A percentile compares a stretch with the other conserved stretches of the same genome.
phyloP scores from a whole-genome alignment of 2,329 filamentous ascomycete species.

The Cercospora citrullina region DNA sequence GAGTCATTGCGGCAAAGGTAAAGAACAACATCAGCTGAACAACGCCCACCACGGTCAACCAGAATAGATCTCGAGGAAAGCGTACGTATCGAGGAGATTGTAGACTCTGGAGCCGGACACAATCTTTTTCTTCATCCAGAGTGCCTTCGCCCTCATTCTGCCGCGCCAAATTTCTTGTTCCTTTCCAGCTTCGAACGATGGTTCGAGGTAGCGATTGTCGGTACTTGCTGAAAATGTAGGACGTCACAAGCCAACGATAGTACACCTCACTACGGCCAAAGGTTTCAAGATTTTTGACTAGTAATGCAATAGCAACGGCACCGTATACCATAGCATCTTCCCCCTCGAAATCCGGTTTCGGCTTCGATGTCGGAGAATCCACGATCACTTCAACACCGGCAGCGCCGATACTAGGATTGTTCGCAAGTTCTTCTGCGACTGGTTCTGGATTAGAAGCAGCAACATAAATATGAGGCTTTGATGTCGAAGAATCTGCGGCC shows the following conservation, averaged over 20 bases:
- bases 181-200: not conserved
- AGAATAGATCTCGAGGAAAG: not conserved
- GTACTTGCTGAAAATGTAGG: not conserved
- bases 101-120: not conserved
- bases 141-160: not conserved
- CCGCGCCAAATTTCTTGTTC: not conserved
- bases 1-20: not conserved
- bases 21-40: slow-evolving; percentile 1
- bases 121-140: not conserved
- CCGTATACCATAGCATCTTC: not conserved
- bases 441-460: not conserved
- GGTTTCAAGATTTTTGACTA: not conserved
- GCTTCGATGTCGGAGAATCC: not conserved
- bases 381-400: too few relatives aligned
- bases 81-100: not conserved
- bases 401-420: too few relatives aligned
- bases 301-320: not conserved
- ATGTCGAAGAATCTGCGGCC: not conserved
- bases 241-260: not conserved
- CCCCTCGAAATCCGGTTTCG: not conserved
- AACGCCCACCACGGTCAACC: not conserved
- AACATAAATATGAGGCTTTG: not conserved
- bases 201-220: not conserved
- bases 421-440: not conserved
- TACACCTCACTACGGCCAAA: not conserved